These are phyloP conservation scores for Geranium brycei DNA, from an alignment of 345 rosid species.

Conservation along the genomic window DNA sequence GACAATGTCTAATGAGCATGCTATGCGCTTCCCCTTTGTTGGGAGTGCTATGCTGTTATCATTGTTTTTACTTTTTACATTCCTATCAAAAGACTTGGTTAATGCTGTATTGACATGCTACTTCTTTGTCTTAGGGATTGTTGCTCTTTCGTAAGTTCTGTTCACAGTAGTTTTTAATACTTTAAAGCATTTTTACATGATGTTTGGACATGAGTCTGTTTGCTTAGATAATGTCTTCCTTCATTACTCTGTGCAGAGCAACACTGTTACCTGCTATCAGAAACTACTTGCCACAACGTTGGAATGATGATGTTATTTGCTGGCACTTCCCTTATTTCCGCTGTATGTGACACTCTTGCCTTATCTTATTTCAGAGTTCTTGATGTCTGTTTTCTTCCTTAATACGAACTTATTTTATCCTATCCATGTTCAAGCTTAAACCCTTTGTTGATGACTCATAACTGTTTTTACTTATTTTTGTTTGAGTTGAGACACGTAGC, in stretches of 20 bases:
- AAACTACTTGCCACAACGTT: constrained; percentile 54
- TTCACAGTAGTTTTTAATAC: constrained; percentile 7
- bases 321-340: constrained; percentile 73
- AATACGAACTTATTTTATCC: neutral
- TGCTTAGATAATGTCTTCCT: constrained; percentile 6
- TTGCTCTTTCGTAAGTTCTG: constrained; percentile 88
- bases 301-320: constrained; percentile 68
- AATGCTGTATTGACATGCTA: constrained; percentile 87
- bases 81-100: constrained; percentile 91
- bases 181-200: neutral
- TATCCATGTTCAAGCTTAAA: neutral
- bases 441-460: too few relatives aligned
- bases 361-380: neutral
- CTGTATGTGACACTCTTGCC: constrained; percentile 37
- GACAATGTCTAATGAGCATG: constrained; percentile 94
- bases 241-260: constrained; percentile 43
- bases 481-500: too few relatives aligned
- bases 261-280: constrained; percentile 74
- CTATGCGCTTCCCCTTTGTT: constrained; percentile 96
- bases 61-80: constrained; percentile 86
- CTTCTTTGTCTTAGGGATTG: constrained; percentile 83
- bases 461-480: too few relatives aligned
- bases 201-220: neutral
- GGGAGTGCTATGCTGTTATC: constrained; percentile 98
- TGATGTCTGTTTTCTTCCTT: neutral